Conservation (phyloP, 768 basidiomycete genomes). For the Serpula lacrymans region DNA sequence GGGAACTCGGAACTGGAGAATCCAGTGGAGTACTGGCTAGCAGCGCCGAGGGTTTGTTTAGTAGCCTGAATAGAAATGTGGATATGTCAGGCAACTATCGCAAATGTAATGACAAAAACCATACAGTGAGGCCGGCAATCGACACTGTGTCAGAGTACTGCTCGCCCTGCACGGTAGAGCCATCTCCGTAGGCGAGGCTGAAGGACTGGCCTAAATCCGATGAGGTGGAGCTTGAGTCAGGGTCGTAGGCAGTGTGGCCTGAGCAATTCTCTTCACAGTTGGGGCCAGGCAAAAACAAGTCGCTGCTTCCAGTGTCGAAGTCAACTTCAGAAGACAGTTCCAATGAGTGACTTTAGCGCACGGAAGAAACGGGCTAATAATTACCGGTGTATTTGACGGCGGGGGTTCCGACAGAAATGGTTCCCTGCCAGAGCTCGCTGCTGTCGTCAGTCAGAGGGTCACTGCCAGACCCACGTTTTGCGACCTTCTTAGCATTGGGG, state of each 20-base stretch:
- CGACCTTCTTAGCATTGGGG: neutral
- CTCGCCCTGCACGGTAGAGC: slow-evolving; percentile 4
- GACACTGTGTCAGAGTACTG: slow-evolving; percentile 10
- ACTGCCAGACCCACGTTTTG: slow-evolving; percentile 7
- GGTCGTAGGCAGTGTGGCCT: slow-evolving; percentile 29
- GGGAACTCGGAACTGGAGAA: slow-evolving; percentile 5
- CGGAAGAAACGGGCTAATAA: no score
- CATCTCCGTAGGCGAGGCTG: neutral
- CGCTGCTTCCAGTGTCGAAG: slow-evolving; percentile 19
- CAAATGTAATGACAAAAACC: neutral
- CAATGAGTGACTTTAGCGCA: neutral
- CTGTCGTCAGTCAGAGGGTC: slow-evolving; percentile 13
- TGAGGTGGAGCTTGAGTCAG: slow-evolving; percentile 12
- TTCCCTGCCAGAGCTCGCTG: slow-evolving; percentile 20
- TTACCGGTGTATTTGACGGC: slow-evolving; percentile 15
- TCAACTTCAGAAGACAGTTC: slow-evolving; percentile 1
- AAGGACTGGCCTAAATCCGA: slow-evolving; percentile 2
- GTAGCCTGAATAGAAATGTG: slow-evolving; percentile 13
- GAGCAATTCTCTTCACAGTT: slow-evolving; percentile 21
- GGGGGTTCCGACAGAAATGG: slow-evolving; percentile 21
- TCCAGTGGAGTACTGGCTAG: slow-evolving; percentile 4
- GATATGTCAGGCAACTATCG: neutral
- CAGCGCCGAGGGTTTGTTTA: slow-evolving; percentile 13
- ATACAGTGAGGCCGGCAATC: slow-evolving; percentile 10
- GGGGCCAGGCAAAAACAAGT: slow-evolving; percentile 24